phyloP scores from a whole-genome alignment of 371 early-diverging fungal species.

The Lichtheimia hyalospora region DNA sequence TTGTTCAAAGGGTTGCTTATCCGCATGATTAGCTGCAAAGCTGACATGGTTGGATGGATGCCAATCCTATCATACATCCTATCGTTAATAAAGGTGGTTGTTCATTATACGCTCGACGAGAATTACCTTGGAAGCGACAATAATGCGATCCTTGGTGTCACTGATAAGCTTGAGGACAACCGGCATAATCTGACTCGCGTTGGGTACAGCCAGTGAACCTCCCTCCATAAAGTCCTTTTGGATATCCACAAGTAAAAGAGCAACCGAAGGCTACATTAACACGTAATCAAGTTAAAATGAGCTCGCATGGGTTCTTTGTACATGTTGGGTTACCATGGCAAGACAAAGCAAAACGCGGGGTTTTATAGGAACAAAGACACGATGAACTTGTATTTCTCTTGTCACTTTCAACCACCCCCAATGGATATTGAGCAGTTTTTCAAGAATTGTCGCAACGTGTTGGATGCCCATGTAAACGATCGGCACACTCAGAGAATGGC shows the following conservation, averaged over 20 bases:
- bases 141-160: slow-evolving; percentile 15
- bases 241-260: slow-evolving; percentile 44
- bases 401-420: neutral
- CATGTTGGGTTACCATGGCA: neutral
- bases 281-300: too few relatives aligned
- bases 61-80: slow-evolving; percentile 33
- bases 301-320: neutral
- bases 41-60: slow-evolving; percentile 43
- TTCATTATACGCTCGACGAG: neutral
- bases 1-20: slow-evolving; percentile 27
- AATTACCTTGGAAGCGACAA: slow-evolving; percentile 42
- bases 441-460: slow-evolving; percentile 18
- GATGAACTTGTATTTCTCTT: slow-evolving; percentile 6
- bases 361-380: neutral
- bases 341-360: slow-evolving; percentile 5
- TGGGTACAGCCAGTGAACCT: slow-evolving; percentile 36
- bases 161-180: slow-evolving; percentile 28
- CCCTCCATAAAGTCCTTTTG: slow-evolving; percentile 47
- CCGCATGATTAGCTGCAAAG: slow-evolving; percentile 36
- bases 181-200: slow-evolving; percentile 27
- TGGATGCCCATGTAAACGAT: slow-evolving; percentile 34
- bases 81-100: too few relatives aligned
- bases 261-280: slow-evolving; percentile 8
- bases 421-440: slow-evolving; percentile 25
- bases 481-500: neutral